These are phyloP conservation scores for Trebouxia sp. DNA, from an alignment of 139 green algal species.

Conservation along the genomic window DNA sequence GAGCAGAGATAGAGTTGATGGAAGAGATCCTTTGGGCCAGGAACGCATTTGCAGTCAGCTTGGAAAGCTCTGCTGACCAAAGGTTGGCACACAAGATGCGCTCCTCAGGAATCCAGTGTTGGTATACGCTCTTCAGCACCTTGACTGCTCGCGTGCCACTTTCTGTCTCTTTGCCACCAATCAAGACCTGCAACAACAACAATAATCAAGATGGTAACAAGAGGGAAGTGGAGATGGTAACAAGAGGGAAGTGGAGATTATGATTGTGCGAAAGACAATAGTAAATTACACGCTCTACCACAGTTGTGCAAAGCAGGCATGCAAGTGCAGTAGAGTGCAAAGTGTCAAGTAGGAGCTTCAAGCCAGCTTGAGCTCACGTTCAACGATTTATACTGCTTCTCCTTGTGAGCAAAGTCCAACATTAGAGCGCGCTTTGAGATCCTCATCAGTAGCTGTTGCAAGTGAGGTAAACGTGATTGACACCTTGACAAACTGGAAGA, in stretches of 20 bases:
- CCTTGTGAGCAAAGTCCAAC: no score
- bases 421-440: no score
- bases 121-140: conserved; percentile 87
- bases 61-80: conserved; percentile 97
- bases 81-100: conserved; percentile 95
- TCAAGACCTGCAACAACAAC: conserved; percentile 69
- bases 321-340: no score
- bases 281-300: neutral
- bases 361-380: no score
- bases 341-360: no score
- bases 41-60: conserved; percentile 98
- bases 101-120: conserved; percentile 93
- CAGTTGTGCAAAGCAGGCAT: neutral
- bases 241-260: no score
- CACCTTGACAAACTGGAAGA: no score
- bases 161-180: conserved; percentile 86
- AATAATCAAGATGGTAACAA: neutral
- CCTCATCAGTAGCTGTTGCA: no score
- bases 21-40: conserved; percentile 98
- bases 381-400: no score
- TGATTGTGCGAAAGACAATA: neutral
- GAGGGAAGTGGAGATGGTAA: no score
- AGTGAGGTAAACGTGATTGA: no score
- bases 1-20: conserved; percentile 97
- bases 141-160: conserved; percentile 72